Conservation (phyloP, 371 early-diverging fungal genomes). For the Choanephora cucurbitarum region DNA sequence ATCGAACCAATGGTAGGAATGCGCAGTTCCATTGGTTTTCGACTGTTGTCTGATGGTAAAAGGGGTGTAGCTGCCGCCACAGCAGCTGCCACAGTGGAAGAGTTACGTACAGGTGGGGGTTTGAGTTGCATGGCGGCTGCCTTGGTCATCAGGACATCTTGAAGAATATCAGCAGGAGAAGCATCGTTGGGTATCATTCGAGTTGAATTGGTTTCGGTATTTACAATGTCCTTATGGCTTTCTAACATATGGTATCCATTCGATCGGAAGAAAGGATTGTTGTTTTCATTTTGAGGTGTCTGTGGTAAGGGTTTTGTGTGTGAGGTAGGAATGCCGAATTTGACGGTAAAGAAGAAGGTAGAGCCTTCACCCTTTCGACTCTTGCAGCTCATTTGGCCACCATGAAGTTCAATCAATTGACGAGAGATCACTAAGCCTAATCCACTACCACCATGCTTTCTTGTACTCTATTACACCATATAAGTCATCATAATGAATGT, state of each 20-base stretch:
- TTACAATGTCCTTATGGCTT: constrained; percentile 10
- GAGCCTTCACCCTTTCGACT: constrained; percentile 64
- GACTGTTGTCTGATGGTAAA: background rate
- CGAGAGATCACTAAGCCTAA: constrained; percentile 63
- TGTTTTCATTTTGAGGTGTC: constrained; percentile 55
- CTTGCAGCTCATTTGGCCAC: constrained; percentile 59
- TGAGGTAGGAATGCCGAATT: constrained; percentile 52
- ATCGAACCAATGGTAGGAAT: constrained; percentile 23
- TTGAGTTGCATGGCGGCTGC: constrained; percentile 44
- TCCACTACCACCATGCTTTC: constrained; percentile 71
- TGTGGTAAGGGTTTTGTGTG: constrained; percentile 53
- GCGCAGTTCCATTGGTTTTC: constrained; percentile 7
- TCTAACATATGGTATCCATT: constrained; percentile 27
- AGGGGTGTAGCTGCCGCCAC: constrained; percentile 3
- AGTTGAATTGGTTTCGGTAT: constrained; percentile 9
- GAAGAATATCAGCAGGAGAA: constrained; percentile 29
- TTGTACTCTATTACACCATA: constrained; percentile 41
- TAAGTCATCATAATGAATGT: background rate
- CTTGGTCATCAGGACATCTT: constrained; percentile 41
- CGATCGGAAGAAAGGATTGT: constrained; percentile 48
- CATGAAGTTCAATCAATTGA: constrained; percentile 65
- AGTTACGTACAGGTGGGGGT: constrained; percentile 39
- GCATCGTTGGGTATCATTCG: constrained; percentile 15
- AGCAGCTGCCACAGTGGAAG: background rate
- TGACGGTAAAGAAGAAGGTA: constrained; percentile 63